Evolutionary conservation across 371 early-diverging fungal genomes (phyloP), one percentile per base, ranked within the genome.

Genomic region (Apophysomyces sp.): DNA sequence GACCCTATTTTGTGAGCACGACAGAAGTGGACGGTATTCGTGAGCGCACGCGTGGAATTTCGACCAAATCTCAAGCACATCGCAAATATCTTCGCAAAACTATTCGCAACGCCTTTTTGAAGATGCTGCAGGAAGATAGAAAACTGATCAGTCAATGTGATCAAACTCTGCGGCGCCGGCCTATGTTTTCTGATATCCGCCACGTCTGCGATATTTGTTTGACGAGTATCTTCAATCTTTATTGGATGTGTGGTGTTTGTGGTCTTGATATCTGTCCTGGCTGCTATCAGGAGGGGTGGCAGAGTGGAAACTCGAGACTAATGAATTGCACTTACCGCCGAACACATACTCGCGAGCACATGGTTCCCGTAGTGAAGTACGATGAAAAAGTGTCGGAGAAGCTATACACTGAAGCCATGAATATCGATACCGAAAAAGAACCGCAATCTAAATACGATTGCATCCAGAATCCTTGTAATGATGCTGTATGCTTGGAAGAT

Each of bases 171-270:
- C 21, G 5, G 13, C 56, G 61, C 13, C 69, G 71, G 2, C 39
- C 61, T 13, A 54, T 53, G 11, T n/a, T 60, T 11, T 16, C 28
- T 41, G 61, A 62, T 9, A 63, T 40, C 11, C 65, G 80, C 4
- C 85, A 80, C 39, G 37, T 76, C 8, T 88, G 89, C 62, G 84
- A 86, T 37, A 21, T 29, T 4, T 88, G 89, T 61, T 29, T 49
- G 5, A 78, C 78, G 0, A 73, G 76, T 21, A 74, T 83, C 2
- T 63, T 84, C 30, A 77, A 74, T 27, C 57, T 68, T 3, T 82
- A 81, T 60, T 87, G 70, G 63, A 55, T 76, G 32, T 92, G 92
- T 62, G 41, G 66, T 27, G 28, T 66, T 37, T 89, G 89, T 41
- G 81, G 75, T 7, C n/a, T 57, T 3, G 89, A 89, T 36, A 4